Percentiles rank a stretch among this genome's conserved stretches.
Evolutionary conservation across 164 flowering plant species (phyloP).

Genomic region (Berberis thunbergii): DNA sequence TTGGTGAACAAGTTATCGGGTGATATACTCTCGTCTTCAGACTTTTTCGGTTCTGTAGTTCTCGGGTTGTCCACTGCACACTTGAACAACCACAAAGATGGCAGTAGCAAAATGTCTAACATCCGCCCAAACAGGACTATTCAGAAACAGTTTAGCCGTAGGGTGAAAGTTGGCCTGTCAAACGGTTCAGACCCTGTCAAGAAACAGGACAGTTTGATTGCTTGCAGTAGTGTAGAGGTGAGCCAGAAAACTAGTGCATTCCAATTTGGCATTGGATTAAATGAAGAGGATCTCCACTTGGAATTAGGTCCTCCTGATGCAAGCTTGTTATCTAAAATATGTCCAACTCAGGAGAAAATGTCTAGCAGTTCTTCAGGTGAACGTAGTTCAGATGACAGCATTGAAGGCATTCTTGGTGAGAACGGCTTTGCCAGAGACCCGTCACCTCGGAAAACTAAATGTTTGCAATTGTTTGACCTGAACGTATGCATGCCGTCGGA

Average conservation of each 20-base stretch:
- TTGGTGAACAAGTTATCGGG: conserved; percentile 8
- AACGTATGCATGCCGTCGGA: conserved; percentile 36
- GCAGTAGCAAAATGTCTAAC: conserved; percentile 1
- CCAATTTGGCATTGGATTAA: conserved; percentile 7
- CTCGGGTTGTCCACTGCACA: conserved; percentile 1
- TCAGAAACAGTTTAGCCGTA: conserved; percentile 24
- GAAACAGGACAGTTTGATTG: conserved; percentile 33
- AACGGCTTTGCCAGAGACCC: conserved; percentile 8
- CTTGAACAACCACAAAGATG: conserved; percentile 8
- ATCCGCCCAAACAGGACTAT: conserved; percentile 14
- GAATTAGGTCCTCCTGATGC: conserved; percentile 7
- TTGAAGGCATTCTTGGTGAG: conserved; percentile 11
- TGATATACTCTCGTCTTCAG: not conserved
- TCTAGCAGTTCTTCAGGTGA: conserved; percentile 15
- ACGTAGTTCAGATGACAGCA: conserved; percentile 20
- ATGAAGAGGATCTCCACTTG: conserved; percentile 14
- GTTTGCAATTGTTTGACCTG: conserved; percentile 30
- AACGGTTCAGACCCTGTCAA: conserved; percentile 22
- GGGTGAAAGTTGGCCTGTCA: conserved; percentile 17
- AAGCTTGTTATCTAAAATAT: conserved; percentile 7
- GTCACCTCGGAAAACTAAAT: conserved; percentile 18
- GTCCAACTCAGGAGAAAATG: conserved; percentile 16
- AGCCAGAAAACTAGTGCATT: conserved; percentile 6
- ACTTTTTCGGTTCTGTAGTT: not conserved
- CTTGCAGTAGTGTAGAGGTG: conserved; percentile 25